phyloP scores from a whole-genome alignment of 129 eudicot species.

The Saposhnikovia divaricata region DNA sequence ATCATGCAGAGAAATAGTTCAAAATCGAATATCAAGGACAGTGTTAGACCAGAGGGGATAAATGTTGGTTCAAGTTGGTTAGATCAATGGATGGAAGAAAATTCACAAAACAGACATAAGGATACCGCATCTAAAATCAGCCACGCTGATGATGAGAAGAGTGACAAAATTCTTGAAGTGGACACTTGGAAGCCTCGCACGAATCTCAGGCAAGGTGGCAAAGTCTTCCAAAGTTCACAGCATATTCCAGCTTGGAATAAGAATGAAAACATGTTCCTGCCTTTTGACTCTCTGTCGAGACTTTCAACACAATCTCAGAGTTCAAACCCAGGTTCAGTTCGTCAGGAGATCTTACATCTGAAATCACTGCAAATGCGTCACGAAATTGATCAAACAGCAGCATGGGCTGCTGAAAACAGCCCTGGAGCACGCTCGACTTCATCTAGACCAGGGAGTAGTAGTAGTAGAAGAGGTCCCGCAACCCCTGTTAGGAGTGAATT shows the following conservation, averaged over 20 bases:
- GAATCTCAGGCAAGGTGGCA: conserved; percentile 31
- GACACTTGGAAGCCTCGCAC: conserved; percentile 81
- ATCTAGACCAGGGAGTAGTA: conserved; percentile 54
- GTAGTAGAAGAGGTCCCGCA: conserved; percentile 44
- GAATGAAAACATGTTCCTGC: conserved; percentile 15
- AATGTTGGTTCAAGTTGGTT: conserved; percentile 38
- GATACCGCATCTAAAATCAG: conserved; percentile 17
- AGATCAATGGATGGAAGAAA: conserved; percentile 72
- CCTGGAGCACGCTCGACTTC: conserved; percentile 43
- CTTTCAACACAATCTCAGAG: conserved; percentile 38
- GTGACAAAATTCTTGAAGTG: conserved; percentile 82
- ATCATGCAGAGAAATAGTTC: conserved; percentile 45
- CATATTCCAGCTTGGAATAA: conserved; percentile 23
- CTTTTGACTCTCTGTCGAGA: conserved; percentile 22
- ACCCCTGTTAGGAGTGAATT: conserved; percentile 51
- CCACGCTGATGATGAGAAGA: conserved; percentile 50
- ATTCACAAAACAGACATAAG: conserved; percentile 37
- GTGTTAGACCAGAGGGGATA: conserved; percentile 17
- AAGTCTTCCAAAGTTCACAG: conserved; percentile 15
- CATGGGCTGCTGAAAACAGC: conserved; percentile 47
- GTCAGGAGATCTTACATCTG: conserved; percentile 41
- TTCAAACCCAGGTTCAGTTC: conserved; percentile 35
- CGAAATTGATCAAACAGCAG: conserved; percentile 35
- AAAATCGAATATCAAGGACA: conserved; percentile 26
- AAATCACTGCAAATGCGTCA: conserved; percentile 36